Percentiles rank a stretch among this genome's conserved stretches.
phyloP scores from a whole-genome alignment of 164 flowering plant genomes.

The Magnolia changhungtana region DNA sequence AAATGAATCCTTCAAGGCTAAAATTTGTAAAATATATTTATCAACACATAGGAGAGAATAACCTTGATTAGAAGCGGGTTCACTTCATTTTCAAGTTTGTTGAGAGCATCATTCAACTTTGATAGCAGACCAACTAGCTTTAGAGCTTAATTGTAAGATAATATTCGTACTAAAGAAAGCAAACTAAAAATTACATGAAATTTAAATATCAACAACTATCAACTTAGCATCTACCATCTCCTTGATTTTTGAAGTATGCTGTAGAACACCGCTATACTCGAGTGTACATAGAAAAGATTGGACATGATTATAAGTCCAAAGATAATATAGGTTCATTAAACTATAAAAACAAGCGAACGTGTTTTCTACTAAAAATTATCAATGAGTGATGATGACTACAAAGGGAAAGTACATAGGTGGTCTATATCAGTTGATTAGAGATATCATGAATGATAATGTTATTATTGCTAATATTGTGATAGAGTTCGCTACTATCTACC shows the following conservation, averaged over 20 bases:
- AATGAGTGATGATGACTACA: no score
- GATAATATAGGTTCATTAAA: no score
- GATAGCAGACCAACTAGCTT: conserved; percentile 72
- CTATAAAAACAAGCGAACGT: no score
- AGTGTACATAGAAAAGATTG: background rate
- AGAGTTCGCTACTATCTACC: no score
- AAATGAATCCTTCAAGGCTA: background rate
- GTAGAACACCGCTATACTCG: background rate
- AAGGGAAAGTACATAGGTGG: no score
- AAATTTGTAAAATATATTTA: background rate
- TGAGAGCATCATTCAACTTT: conserved; percentile 60
- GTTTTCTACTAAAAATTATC: no score
- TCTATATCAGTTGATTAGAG: no score
- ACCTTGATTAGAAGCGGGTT: conserved; percentile 78
- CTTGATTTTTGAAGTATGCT: background rate
- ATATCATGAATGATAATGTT: no score
- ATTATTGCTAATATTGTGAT: no score
- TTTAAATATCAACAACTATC: no score
- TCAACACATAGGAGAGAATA: conserved; percentile 5
- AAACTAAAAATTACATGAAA: background rate
- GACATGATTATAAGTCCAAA: background rate
- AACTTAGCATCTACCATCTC: background rate
- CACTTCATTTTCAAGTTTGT: conserved; percentile 60
- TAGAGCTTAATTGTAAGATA: conserved; percentile 63
- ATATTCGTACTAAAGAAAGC: background rate